phyloP scores from a whole-genome alignment of 2,329 filamentous ascomycete genomes.

The Venturia pyrina region DNA sequence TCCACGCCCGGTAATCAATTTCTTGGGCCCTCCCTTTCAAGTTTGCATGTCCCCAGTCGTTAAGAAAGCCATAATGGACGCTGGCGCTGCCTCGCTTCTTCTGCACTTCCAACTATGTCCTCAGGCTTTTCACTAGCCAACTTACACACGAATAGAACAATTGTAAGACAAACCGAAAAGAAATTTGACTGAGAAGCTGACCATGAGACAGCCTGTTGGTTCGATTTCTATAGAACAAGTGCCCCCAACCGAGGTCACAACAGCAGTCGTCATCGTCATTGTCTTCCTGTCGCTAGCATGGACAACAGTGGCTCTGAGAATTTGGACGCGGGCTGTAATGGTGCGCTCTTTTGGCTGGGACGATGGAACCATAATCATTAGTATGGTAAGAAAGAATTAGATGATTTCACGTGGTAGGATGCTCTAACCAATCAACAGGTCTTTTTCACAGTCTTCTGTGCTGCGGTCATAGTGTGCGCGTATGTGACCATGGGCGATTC shows the following conservation, averaged over 20 bases:
- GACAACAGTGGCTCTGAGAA: conserved; percentile 5
- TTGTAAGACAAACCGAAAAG: neutral
- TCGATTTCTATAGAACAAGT: neutral
- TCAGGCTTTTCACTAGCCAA: neutral
- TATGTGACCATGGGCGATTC: conserved; percentile 13
- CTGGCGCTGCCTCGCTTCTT: neutral
- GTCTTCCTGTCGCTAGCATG: conserved; percentile 12
- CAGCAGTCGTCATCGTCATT: neutral
- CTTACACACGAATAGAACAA: neutral
- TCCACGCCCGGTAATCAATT: neutral
- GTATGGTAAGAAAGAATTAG: conserved; percentile 21
- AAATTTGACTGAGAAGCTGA: neutral
- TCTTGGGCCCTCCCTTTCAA: neutral
- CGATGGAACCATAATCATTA: conserved; percentile 31
- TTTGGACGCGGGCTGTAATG: conserved; percentile 6
- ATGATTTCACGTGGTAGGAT: neutral
- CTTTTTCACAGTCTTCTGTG: conserved; percentile 25
- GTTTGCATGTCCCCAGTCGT: neutral
- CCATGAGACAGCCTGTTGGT: neutral
- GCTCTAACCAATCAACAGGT: conserved; percentile 17
- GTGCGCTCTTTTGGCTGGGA: conserved; percentile 29
- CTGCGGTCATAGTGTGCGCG: conserved; percentile 17
- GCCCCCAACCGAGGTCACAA: neutral
- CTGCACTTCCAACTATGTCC: neutral
- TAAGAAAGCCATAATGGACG: neutral